These are phyloP conservation scores for Capsicum rhomboideum DNA, from an alignment of 257 asterid genomes.

Conservation along the genomic window DNA sequence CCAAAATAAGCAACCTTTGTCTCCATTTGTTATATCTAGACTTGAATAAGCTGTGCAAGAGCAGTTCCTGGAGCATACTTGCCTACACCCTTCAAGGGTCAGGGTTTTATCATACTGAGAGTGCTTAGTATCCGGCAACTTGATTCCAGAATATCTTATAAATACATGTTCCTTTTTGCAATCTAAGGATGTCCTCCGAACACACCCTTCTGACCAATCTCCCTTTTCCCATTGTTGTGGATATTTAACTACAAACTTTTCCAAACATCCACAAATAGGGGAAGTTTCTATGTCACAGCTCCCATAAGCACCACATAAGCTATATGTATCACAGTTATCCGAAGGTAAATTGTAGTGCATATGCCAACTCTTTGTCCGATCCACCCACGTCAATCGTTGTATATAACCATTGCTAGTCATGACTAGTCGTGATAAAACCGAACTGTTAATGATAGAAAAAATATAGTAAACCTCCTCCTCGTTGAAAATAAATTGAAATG, in stretches of 20 bases:
- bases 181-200: constrained; percentile 6
- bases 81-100: constrained; percentile 10
- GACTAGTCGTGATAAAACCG: neutral
- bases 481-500: neutral
- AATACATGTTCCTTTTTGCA: constrained; percentile 8
- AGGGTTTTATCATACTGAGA: constrained; percentile 8
- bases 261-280: too few relatives aligned
- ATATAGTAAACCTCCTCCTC: neutral
- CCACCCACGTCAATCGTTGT: neutral
- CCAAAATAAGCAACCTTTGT: constrained; percentile 21
- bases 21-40: constrained; percentile 10
- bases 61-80: constrained; percentile 16
- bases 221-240: too few relatives aligned
- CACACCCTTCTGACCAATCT: too few relatives aligned
- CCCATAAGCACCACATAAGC: too few relatives aligned
- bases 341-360: too few relatives aligned
- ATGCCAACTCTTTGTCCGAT: neutral
- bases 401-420: neutral
- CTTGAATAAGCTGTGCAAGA: constrained; percentile 22
- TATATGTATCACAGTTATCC: neutral
- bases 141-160: constrained; percentile 6
- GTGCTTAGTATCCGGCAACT: constrained; percentile 15
- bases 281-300: too few relatives aligned
- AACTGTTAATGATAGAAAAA: neutral
- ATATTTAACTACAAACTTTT: too few relatives aligned